Evolutionary conservation across 2,329 filamentous ascomycete species (phyloP).

Genomic region (Colletotrichum scovillei): DNA sequence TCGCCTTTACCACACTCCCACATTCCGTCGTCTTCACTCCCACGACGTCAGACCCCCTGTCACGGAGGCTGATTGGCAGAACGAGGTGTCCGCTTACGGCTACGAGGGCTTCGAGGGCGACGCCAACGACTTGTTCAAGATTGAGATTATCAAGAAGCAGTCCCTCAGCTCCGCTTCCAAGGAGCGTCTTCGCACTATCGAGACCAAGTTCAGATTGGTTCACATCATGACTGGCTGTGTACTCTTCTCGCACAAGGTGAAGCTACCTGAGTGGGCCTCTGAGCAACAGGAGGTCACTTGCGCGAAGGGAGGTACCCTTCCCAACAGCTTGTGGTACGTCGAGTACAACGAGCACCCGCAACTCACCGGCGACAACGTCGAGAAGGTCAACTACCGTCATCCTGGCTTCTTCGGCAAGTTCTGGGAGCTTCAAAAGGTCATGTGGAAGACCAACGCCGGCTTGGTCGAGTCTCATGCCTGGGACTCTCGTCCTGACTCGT

Average conservation of each 20-base stretch:
- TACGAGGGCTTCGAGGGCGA: conserved; percentile 97
- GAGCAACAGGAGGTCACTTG: conserved; percentile 99
- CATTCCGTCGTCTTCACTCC: conserved; percentile 91
- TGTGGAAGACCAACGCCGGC: conserved; percentile 99
- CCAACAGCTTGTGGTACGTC: conserved; percentile 97
- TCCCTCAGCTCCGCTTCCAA: conserved; percentile 84
- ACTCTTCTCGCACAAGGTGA: conserved; percentile 98
- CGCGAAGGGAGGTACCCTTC: conserved; percentile 87
- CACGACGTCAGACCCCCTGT: conserved; percentile 92
- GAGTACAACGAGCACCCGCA: conserved; percentile 89
- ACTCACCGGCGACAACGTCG: conserved; percentile 74
- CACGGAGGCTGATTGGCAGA: conserved; percentile 92
- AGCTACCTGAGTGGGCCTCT: conserved; percentile 96
- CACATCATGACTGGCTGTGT: conserved; percentile 97
- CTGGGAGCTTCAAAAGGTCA: conserved; percentile 95
- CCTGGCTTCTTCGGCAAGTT: conserved; percentile 98
- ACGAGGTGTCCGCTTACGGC: conserved; percentile 95
- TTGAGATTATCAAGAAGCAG: conserved; percentile 93
- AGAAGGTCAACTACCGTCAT: conserved; percentile 95
- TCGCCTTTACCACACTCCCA: conserved; percentile 85
- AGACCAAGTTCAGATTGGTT: conserved; percentile 95
- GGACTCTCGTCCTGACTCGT: conserved; percentile 94
- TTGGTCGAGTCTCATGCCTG: conserved; percentile 96
- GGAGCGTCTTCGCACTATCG: conserved; percentile 88
- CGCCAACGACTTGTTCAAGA: conserved; percentile 93